Conservation (phyloP, 495 filamentous ascomycete species). For the Stereocaulon alpinum region DNA sequence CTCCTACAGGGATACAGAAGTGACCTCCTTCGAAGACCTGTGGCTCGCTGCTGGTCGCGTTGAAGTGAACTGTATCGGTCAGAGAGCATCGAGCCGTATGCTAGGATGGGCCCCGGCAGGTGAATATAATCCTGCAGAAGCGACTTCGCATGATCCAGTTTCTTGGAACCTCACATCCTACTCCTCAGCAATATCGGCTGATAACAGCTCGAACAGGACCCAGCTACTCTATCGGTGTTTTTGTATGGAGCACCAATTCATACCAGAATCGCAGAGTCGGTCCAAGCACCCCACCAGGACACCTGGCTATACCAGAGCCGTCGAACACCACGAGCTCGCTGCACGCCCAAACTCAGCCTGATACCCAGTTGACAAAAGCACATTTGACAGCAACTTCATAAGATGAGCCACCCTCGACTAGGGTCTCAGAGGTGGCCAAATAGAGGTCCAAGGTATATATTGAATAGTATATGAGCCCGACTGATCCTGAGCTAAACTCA, state of each 20-base stretch:
- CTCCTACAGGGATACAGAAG: background rate
- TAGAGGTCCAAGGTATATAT: too few species aligned
- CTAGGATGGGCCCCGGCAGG: slow-evolving; percentile 7
- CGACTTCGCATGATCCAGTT: background rate
- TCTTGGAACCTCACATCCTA: too few species aligned
- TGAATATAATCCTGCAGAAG: background rate
- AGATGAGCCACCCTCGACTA: too few species aligned
- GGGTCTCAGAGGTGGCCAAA: too few species aligned
- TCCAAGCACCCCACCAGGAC: background rate
- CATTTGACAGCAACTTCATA: too few species aligned
- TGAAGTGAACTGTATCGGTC: background rate
- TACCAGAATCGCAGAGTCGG: background rate
- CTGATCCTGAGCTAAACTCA: too few species aligned
- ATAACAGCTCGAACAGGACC: background rate
- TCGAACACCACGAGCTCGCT: too few species aligned
- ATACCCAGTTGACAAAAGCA: too few species aligned
- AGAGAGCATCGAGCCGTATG: background rate
- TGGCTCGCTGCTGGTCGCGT: slow-evolving; percentile 2
- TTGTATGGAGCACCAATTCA: background rate
- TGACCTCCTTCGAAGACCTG: slow-evolving; percentile 2
- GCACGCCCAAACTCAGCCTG: too few species aligned
- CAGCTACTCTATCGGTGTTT: background rate
- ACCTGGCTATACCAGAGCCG: too few species aligned
- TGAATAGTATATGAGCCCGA: too few species aligned
- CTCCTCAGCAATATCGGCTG: background rate